phyloP scores from a whole-genome alignment of 2,329 filamentous ascomycete genomes.

The Neonectria neomacrospora region DNA sequence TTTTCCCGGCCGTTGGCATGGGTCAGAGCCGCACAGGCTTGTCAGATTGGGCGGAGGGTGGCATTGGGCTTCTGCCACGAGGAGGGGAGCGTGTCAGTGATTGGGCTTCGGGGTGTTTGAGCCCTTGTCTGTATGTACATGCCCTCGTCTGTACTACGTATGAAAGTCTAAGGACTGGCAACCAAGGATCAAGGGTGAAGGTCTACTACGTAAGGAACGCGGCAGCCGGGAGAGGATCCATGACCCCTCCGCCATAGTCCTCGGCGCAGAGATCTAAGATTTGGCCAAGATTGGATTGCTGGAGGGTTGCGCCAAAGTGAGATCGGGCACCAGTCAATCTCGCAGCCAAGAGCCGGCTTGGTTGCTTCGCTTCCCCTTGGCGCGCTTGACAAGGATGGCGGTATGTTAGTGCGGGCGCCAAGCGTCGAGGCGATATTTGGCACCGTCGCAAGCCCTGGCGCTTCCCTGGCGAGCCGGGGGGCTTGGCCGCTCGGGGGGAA shows the following conservation, averaged over 20 bases:
- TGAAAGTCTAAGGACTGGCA: neutral
- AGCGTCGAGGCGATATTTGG: conserved; percentile 26
- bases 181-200: neutral
- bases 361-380: neutral
- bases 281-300: conserved; percentile 23
- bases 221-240: neutral
- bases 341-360: conserved; percentile 12
- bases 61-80: conserved; percentile 32
- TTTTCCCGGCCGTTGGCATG: conserved; percentile 14
- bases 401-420: conserved; percentile 23
- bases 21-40: neutral
- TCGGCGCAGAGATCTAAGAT: conserved; percentile 28
- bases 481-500: conserved; percentile 27
- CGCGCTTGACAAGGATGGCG: conserved; percentile 1
- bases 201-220: conserved; percentile 1
- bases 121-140: neutral
- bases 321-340: conserved; percentile 45
- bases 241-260: neutral
- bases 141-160: too few species aligned
- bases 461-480: conserved; percentile 7
- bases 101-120: conserved; percentile 30
- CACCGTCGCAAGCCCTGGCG: neutral
- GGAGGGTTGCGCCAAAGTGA: conserved; percentile 33
- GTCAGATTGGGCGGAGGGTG: conserved; percentile 21
- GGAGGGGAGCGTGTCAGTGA: conserved; percentile 16